Evolutionary conservation across 306 rosid genomes (phyloP), one percentile per base, ranked within the genome.

Genomic region (Acacia melanoxylon): DNA sequence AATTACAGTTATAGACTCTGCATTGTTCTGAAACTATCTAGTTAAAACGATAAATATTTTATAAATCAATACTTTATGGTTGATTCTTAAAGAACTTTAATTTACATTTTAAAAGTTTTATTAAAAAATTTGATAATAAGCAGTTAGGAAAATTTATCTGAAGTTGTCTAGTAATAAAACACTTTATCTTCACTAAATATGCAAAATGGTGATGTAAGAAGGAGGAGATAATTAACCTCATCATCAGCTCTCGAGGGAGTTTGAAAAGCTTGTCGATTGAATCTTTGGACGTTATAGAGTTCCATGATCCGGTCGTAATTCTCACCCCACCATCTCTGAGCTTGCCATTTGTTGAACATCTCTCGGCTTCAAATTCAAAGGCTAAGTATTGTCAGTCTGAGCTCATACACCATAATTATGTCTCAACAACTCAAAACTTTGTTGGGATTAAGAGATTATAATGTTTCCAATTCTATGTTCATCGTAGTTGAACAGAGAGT

Each of bases 291-390:
- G 42, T 96, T 93, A 80, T 93, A 93, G 37, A 93, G 98, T 83
- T 96, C 99, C 92, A 88, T 90, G 82, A 96, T 89, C 33, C 97
- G 85, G 80, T 95, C 99, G 63, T 89, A 93, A 74, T 95, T 93
- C 89, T 93, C 96, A 5, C 97, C 97, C 99, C 99, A 95, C 99
- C 99, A 96, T 68, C 86, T 87, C 79, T 92, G 97, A 81, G 98
- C 98, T 89, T 91, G 89, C 93, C 92, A 88, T 84, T 89, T 96
- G 76, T 93, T 85, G 29, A 96, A 96, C 91, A 93, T 92, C 27
- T 93, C 97, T 40, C 94, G 97, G 90, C 99, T 96, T 83, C 91
- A 90, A 89, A 86, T 81, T 44, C 49, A 67, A 83, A 83, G 65
- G 24, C 40, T 4, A 67, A 80, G 15, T 25, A 56, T 33, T 77